phyloP scores from a whole-genome alignment of 2,329 filamentous ascomycete species.

The Aureobasidium sp. region DNA sequence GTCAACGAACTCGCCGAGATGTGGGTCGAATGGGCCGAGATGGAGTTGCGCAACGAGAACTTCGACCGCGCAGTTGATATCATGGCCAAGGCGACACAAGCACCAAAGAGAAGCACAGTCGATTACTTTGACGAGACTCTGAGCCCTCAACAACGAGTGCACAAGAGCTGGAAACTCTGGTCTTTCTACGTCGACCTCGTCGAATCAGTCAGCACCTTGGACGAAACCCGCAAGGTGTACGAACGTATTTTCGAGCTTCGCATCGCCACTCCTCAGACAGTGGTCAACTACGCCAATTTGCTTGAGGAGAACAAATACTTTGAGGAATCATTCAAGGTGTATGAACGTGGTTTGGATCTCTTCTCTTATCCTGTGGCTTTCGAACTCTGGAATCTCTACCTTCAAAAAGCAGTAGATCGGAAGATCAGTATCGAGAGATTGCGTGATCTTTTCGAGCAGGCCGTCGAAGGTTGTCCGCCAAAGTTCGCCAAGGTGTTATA shows the following conservation, averaged over 20 bases:
- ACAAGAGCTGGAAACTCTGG: constrained; percentile 99
- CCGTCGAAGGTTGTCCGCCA: constrained; percentile 86
- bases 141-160: constrained; percentile 88
- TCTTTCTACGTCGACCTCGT: constrained; percentile 98
- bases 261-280: constrained; percentile 94
- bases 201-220: constrained; percentile 83
- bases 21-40: constrained; percentile 99
- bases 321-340: constrained; percentile 96
- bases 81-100: constrained; percentile 94
- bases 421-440: constrained; percentile 93
- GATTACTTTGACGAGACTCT: constrained; percentile 97
- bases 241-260: constrained; percentile 96
- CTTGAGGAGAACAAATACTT: constrained; percentile 92
- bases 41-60: constrained; percentile 93
- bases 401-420: constrained; percentile 93
- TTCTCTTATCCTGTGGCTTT: constrained; percentile 98
- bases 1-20: constrained; percentile 95
- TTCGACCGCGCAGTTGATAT: constrained; percentile 91
- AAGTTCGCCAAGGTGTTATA: constrained; percentile 95
- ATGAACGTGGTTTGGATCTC: constrained; percentile 91
- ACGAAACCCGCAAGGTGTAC: constrained; percentile 90
- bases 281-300: constrained; percentile 96
- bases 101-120: constrained; percentile 95
- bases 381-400: constrained; percentile 95
- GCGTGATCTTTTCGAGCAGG: constrained; percentile 93